Evolutionary conservation across 169 alveolate species (phyloP).

Genomic region (Babesia microti): DNA sequence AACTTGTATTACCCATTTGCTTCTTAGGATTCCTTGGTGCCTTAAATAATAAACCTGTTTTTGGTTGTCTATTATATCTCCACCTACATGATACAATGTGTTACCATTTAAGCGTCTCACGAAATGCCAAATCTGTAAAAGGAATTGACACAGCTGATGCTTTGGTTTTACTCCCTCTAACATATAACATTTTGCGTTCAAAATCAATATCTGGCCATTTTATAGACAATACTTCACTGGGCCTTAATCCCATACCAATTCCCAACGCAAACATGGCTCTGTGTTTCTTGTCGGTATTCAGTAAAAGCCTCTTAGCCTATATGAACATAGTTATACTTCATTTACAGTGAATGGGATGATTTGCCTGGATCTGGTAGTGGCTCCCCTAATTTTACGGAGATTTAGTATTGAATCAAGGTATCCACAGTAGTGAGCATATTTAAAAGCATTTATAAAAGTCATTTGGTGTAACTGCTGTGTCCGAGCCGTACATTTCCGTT

Average conservation of each 20-base stretch:
- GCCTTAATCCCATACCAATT: conserved; percentile 56
- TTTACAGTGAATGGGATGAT: conserved; percentile 19
- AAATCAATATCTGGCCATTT: conserved; percentile 52
- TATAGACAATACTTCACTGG: conserved; percentile 46
- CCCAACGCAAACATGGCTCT: conserved; percentile 50
- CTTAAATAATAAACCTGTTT: not conserved
- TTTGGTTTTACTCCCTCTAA: conserved; percentile 52
- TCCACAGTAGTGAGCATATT: not conserved
- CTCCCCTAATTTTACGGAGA: not conserved
- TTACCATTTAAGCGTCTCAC: conserved; percentile 46
- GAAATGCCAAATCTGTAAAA: conserved; percentile 44
- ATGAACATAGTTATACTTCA: conserved; percentile 6
- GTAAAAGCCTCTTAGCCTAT: conserved; percentile 41
- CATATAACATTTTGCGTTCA: conserved; percentile 24
- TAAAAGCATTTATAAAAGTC: not conserved
- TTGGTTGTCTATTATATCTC: not conserved
- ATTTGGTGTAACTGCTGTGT: not conserved
- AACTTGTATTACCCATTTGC: not conserved
- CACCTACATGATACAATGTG: not conserved
- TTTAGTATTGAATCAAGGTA: not conserved
- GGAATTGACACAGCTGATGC: conserved; percentile 49
- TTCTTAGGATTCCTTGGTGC: not conserved
- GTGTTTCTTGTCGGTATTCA: conserved; percentile 43
- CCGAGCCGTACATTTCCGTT: conserved; percentile 3
- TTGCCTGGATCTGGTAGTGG: conserved; percentile 3